phyloP scores from a whole-genome alignment of 768 basidiomycete species.

The Boletus vermiculosoides region DNA sequence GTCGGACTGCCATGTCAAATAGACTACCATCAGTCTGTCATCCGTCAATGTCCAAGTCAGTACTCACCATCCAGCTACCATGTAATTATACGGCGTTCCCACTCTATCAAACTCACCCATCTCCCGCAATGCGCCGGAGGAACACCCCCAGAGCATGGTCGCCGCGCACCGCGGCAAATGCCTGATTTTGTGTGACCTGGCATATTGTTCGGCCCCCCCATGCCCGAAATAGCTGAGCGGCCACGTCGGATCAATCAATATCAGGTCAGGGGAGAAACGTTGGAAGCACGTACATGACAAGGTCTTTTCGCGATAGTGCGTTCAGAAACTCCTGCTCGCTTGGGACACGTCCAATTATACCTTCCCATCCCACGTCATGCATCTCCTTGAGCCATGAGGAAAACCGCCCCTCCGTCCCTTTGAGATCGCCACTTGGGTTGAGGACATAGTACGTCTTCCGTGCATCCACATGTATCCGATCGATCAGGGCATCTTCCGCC shows the following conservation, averaged over 20 bases:
- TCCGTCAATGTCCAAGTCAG: background rate
- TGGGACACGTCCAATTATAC: conserved; percentile 70
- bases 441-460: conserved; percentile 77
- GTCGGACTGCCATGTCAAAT: conserved; percentile 60
- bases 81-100: conserved; percentile 93
- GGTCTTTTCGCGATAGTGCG: conserved; percentile 70
- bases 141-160: conserved; percentile 99
- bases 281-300: conserved; percentile 78
- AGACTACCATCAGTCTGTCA: background rate
- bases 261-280: background rate
- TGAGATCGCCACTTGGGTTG: conserved; percentile 91
- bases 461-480: conserved; percentile 59
- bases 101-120: conserved; percentile 93
- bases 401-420: conserved; percentile 80
- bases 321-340: conserved; percentile 81
- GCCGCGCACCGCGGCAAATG: conserved; percentile 84
- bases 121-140: conserved; percentile 82
- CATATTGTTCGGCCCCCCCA: conserved; percentile 93
- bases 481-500: conserved; percentile 28
- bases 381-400: conserved; percentile 73
- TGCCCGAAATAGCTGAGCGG: conserved; percentile 89
- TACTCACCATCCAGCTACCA: conserved; percentile 95
- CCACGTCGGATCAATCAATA: background rate
- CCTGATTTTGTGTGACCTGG: conserved; percentile 82
- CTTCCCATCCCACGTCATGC: conserved; percentile 77